Conservation (phyloP, 768 basidiomycete species). For the Chlorophyllum brunneum region DNA sequence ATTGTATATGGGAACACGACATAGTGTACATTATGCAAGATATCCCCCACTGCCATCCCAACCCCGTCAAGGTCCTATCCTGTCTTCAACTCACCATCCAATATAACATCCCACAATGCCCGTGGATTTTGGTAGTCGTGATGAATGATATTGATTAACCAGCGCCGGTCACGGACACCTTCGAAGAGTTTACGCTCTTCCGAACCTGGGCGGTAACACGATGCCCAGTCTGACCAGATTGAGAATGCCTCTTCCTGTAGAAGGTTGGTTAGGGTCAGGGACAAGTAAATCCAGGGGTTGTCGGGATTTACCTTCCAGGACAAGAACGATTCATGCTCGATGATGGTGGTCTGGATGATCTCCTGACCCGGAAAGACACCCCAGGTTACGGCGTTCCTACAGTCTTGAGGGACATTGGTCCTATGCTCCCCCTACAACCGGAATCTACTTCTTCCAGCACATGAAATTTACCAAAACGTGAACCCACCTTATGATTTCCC, state of each 20-base stretch:
- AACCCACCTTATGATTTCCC: conserved; percentile 65
- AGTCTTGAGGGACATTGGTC: conserved; percentile 76
- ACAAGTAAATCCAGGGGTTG: not conserved
- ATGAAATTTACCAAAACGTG: conserved; percentile 14
- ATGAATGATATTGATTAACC: conserved; percentile 91
- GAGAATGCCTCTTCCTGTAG: conserved; percentile 90
- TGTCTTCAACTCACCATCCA: conserved; percentile 30
- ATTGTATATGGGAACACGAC: too few relatives aligned
- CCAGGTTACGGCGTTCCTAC: conserved; percentile 96
- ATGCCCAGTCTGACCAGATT: conserved; percentile 94
- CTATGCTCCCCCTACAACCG: conserved; percentile 62
- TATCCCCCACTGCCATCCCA: not conserved
- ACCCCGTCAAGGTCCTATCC: not conserved
- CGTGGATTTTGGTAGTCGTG: conserved; percentile 83
- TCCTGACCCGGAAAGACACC: conserved; percentile 97
- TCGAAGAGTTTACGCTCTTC: conserved; percentile 73
- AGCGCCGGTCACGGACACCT: conserved; percentile 62
- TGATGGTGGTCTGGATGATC: conserved; percentile 93
- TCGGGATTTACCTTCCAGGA: conserved; percentile 81
- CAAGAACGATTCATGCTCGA: conserved; percentile 90
- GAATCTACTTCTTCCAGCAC: not conserved
- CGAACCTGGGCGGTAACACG: conserved; percentile 76
- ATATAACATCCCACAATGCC: conserved; percentile 84
- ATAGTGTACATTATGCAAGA: not conserved
- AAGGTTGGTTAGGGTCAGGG: conserved; percentile 7